Base-by-base conservation (phyloP, 768 basidiomycete genomes). In the Termitomyces titanicus region DNA sequence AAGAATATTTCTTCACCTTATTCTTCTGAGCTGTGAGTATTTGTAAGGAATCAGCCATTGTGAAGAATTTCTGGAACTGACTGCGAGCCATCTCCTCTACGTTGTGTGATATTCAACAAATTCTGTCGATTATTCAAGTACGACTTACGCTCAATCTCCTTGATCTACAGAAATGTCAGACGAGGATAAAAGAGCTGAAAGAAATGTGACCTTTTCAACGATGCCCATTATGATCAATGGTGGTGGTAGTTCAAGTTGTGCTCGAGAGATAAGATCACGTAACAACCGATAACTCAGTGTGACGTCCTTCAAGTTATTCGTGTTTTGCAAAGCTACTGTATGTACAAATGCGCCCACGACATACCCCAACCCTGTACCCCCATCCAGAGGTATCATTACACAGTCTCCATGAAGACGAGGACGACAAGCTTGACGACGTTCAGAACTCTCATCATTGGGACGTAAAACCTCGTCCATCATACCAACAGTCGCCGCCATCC, bases 51-150 rank as follows among this genome's bases (percentile, higher is more conserved):
- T 27, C 18, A 25, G n/a, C 15, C 50, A 27, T n/a, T 45, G 9
- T 18, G 5, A 48, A 47, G 24, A 31, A 40, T 50, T n/a, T 42
- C 22, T 1, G 24, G 13, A 35, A 78, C 89, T 77, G 69, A 93
- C 94, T 98, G 73, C 94, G 82, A 60, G 92, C 88, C 95, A 98
- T 97, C 83, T 98, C 95, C 85, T 94, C 92, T 94, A 50, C 3
- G 53, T 25, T 49, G 34, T 33, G 27, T 38, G 11, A 33, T 39
- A 29, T 40, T 40, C 31, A 51, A 15, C 27, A 31, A 10, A 31
- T 29, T 40, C 39, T 40, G 20, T 33, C 18, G 7, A 22, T 20
- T 42, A 31, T 25, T 34, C 20, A n/a, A 52, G 17, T 8, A 39
- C 11, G 52, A 48, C 89, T 73, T 68, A 92, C 92, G 91, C 82